A percentile compares a stretch with the other conserved stretches of the same genome.
phyloP scores from a whole-genome alignment of 1,284 basidiomycete species.

The Ustilago crameri region DNA sequence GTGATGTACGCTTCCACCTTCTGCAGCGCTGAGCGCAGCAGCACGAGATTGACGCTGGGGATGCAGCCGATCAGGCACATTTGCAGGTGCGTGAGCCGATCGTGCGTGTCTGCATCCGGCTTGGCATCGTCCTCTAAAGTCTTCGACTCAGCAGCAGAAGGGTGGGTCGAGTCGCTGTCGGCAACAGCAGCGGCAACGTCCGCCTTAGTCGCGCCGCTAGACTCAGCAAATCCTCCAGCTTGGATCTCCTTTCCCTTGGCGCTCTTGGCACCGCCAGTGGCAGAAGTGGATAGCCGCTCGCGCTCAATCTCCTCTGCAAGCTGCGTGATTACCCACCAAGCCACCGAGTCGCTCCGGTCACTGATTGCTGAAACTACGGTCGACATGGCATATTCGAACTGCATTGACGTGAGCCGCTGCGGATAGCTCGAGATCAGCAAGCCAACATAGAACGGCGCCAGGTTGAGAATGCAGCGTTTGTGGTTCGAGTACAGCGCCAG shows the following conservation, averaged over 20 bases:
- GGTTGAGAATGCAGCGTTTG: conserved; percentile 48
- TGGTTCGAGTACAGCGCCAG: conserved; percentile 53
- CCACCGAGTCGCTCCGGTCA: conserved; percentile 57
- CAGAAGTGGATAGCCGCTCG: conserved; percentile 10
- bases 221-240: conserved; percentile 19
- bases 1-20: conserved; percentile 54
- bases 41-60: conserved; percentile 62
- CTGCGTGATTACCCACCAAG: conserved; percentile 61
- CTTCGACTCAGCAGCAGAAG: conserved; percentile 4
- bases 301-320: conserved; percentile 46
- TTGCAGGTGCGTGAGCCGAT: conserved; percentile 36
- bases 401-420: conserved; percentile 36
- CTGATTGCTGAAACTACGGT: conserved; percentile 59
- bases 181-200: conserved; percentile 18
- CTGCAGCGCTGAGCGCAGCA: conserved; percentile 57
- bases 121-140: neutral
- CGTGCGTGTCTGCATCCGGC: conserved; percentile 13
- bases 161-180: conserved; percentile 17
- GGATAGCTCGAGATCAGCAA: conserved; percentile 52
- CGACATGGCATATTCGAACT: conserved; percentile 58
- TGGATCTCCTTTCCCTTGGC: conserved; percentile 4
- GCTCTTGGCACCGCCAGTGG: neutral
- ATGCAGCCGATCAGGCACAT: conserved; percentile 53
- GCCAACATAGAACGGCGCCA: conserved; percentile 63
- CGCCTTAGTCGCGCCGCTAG: conserved; percentile 14